Evolutionary conservation across 2,329 filamentous ascomycete species (phyloP), one percentile per base, ranked within the genome.

Genomic region (Cladophialophora chaetospira): DNA sequence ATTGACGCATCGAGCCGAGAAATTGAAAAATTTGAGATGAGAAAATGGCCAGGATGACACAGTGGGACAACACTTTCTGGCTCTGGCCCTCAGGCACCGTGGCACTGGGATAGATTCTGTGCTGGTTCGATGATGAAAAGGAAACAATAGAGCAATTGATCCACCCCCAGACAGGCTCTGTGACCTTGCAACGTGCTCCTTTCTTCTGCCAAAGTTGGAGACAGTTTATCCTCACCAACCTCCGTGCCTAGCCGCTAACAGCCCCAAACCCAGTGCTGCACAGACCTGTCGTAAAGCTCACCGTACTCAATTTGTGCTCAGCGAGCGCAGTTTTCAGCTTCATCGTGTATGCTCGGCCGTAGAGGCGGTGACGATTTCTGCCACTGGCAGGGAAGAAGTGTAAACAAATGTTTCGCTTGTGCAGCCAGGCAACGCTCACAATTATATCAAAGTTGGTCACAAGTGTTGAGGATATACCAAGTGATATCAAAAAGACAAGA

Each of bases 1-100:
- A 35, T 33, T 49, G 46, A 35, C 33, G 46, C 46, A 51, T 43
- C 42, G 42, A 44, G 23, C 21, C 9, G 23, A 11, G 13, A 44
- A 23, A 9, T 8, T 19, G 19, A 21, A 44, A 44, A 44, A 44
- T 25, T 44, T 25, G 19, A 21, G 23, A 44, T 19, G 23, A n/a
- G 23, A 44, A 25, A 44, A 28, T 44, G 23, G 42, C 42, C 42
- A 44, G 42, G 23, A 44, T 44, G 19, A 44, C n/a, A 45, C 42
- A 25, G 9, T 45, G 42, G 6, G 10, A 25, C 42, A 28, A 15
- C 21, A 10, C 15, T 21, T 40, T 40, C 36, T 40, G 36, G 36
- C 36, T 40, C 36, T 40, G 36, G 36, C 8, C 36, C 13, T 40
- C 36, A 40, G 36, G 23, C 13, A 19, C 36, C 36, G 36, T 40